Conservation (phyloP, 129 eudicot genomes). For the Helianthus tuberosus region DNA sequence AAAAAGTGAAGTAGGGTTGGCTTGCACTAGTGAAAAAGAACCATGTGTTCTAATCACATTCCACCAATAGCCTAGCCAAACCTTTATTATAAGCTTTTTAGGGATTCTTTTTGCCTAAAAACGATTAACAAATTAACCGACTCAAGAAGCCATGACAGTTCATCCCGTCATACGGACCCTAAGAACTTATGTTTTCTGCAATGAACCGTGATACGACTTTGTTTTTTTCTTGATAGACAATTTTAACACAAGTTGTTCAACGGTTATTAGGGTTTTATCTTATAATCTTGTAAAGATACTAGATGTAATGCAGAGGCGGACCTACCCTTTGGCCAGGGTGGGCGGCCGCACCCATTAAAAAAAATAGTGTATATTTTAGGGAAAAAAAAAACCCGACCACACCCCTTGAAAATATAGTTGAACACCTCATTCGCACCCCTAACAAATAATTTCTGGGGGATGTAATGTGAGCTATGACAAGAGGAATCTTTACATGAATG, state of each 20-base stretch:
- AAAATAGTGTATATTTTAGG: too few relatives aligned
- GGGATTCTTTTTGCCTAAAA: slow-evolving; percentile 11
- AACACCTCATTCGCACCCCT: too few relatives aligned
- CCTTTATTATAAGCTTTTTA: slow-evolving; percentile 25
- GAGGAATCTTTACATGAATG: slow-evolving; percentile 16
- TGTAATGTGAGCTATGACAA: not conserved
- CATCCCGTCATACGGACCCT: not conserved
- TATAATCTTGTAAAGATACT: slow-evolving; percentile 10
- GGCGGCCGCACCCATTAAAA: too few relatives aligned
- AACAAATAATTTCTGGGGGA: too few relatives aligned
- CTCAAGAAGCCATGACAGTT: not conserved
- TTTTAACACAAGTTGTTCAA: not conserved
- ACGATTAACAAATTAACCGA: not conserved
- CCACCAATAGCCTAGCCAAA: slow-evolving; percentile 24
- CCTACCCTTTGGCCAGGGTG: too few relatives aligned
- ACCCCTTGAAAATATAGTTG: too few relatives aligned
- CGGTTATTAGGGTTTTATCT: not conserved
- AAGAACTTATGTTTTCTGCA: not conserved
- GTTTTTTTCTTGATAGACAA: not conserved
- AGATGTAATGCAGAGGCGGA: too few relatives aligned
- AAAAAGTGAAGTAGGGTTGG: slow-evolving; percentile 39
- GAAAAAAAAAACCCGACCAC: too few relatives aligned
- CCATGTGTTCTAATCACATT: slow-evolving; percentile 28
- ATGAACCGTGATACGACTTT: not conserved
- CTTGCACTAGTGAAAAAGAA: slow-evolving; percentile 37